phyloP scores from a whole-genome alignment of 257 asterid genomes.

The Buddleja alternifolia region DNA sequence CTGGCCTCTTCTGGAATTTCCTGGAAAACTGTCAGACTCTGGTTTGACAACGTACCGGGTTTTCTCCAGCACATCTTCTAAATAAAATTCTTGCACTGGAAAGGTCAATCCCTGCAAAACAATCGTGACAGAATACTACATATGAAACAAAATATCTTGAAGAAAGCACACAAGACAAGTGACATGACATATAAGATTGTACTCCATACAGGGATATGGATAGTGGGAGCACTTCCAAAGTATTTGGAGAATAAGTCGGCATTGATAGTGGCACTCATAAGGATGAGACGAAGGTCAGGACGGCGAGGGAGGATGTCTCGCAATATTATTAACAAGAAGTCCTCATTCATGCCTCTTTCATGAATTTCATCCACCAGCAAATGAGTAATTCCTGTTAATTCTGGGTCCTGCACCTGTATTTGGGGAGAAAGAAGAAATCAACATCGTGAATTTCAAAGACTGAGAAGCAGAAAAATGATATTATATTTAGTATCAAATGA shows the following conservation, averaged over 20 bases:
- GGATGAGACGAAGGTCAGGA: slow-evolving; percentile 84
- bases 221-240: slow-evolving; percentile 89
- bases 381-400: slow-evolving; percentile 81
- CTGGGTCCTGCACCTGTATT: slow-evolving; percentile 77
- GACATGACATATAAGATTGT: slow-evolving; percentile 14
- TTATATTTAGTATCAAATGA: slow-evolving; percentile 3
- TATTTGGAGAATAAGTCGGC: slow-evolving; percentile 85
- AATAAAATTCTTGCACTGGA: slow-evolving; percentile 82
- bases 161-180: slow-evolving; percentile 26
- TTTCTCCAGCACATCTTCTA: slow-evolving; percentile 92
- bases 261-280: slow-evolving; percentile 98
- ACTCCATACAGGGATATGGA: slow-evolving; percentile 79
- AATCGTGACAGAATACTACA: slow-evolving; percentile 10
- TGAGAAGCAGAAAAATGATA: slow-evolving; percentile 4
- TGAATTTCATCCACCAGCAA: slow-evolving; percentile 96
- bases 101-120: slow-evolving; percentile 81
- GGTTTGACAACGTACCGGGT: slow-evolving; percentile 59
- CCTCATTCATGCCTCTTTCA: slow-evolving; percentile 98
- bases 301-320: slow-evolving; percentile 92
- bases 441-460: slow-evolving; percentile 16
- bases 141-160: slow-evolving; percentile 16
- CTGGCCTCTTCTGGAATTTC: slow-evolving; percentile 72
- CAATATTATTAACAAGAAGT: slow-evolving; percentile 83
- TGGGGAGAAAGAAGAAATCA: slow-evolving; percentile 25
- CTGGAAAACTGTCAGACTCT: slow-evolving; percentile 53